Conservation (phyloP, 768 basidiomycete species). For the Tulasnella sp. region DNA sequence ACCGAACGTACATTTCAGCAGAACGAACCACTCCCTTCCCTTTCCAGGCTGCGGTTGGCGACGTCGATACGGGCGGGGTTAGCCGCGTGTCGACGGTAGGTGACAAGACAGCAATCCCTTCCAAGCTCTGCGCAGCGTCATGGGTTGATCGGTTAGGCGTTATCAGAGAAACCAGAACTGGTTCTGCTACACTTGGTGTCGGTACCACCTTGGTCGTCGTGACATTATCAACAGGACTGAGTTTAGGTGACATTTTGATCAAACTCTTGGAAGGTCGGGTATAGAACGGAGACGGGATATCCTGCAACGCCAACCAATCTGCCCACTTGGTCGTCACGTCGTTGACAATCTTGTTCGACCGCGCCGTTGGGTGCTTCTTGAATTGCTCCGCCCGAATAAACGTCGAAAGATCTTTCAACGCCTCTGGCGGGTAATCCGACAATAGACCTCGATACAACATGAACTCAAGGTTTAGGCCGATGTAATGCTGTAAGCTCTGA, state of each 20-base stretch:
- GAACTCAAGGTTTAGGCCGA: conserved; percentile 73
- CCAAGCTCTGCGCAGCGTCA: neutral
- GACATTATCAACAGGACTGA: conserved; percentile 26
- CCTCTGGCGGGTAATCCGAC: conserved; percentile 53
- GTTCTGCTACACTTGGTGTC: conserved; percentile 21
- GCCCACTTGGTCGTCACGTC: conserved; percentile 46
- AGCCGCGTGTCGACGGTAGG: conserved; percentile 3
- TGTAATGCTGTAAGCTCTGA: conserved; percentile 62
- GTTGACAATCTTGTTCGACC: conserved; percentile 42
- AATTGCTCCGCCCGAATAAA: conserved; percentile 49
- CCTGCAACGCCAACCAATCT: conserved; percentile 59
- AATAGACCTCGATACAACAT: conserved; percentile 71
- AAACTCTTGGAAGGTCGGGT: conserved; percentile 9
- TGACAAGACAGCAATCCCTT: neutral
- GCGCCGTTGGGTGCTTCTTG: conserved; percentile 50
- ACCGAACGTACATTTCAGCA: conserved; percentile 25
- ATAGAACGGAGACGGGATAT: conserved; percentile 46
- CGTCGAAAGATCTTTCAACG: conserved; percentile 53
- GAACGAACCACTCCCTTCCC: conserved; percentile 20
- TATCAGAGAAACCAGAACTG: conserved; percentile 2
- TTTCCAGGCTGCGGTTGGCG: conserved; percentile 25
- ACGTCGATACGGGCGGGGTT: conserved; percentile 18
- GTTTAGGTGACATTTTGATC: conserved; percentile 23
- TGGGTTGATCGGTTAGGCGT: conserved; percentile 20
- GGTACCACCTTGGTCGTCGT: conserved; percentile 18